phyloP scores from a whole-genome alignment of 305 asterid genomes.

The Fraxinus paxiana region DNA sequence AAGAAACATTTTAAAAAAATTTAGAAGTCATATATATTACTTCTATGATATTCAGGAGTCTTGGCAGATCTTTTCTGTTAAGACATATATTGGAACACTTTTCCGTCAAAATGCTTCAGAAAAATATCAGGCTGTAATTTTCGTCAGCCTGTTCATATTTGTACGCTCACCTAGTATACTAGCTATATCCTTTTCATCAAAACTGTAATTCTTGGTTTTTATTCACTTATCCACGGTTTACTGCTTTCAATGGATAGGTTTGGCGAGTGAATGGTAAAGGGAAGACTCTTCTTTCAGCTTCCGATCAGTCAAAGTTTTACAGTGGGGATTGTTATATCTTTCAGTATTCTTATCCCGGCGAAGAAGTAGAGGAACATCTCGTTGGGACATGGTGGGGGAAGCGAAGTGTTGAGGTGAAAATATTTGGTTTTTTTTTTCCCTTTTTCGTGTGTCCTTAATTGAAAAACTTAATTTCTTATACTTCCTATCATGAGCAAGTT shows the following conservation, averaged over 20 bases:
- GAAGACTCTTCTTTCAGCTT: slow-evolving; percentile 63
- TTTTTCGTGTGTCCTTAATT: not conserved
- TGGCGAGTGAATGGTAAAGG: slow-evolving; percentile 79
- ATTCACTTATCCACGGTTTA: slow-evolving; percentile 20
- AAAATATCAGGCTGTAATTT: not conserved
- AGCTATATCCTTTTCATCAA: slow-evolving; percentile 1
- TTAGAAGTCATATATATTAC: not conserved
- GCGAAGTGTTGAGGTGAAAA: slow-evolving; percentile 75
- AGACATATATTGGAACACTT: not conserved
- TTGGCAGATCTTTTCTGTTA: not conserved
- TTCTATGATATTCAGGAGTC: not conserved
- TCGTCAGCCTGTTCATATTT: slow-evolving; percentile 4
- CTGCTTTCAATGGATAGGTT: slow-evolving; percentile 49
- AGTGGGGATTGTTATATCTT: slow-evolving; percentile 93
- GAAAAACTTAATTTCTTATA: slow-evolving; percentile 5
- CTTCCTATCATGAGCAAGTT: slow-evolving; percentile 10
- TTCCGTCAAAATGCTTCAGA: not conserved
- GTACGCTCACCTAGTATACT: slow-evolving; percentile 5
- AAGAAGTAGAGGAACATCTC: slow-evolving; percentile 76
- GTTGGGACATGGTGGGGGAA: slow-evolving; percentile 98
- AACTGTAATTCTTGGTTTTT: slow-evolving; percentile 10
- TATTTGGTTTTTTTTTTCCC: slow-evolving; percentile 18
- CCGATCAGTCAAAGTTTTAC: slow-evolving; percentile 82
- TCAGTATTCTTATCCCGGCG: slow-evolving; percentile 86
- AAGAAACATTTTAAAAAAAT: not conserved